These are phyloP conservation scores for Microcos paniculata DNA, from an alignment of 345 rosid genomes.

Conservation along the genomic window DNA sequence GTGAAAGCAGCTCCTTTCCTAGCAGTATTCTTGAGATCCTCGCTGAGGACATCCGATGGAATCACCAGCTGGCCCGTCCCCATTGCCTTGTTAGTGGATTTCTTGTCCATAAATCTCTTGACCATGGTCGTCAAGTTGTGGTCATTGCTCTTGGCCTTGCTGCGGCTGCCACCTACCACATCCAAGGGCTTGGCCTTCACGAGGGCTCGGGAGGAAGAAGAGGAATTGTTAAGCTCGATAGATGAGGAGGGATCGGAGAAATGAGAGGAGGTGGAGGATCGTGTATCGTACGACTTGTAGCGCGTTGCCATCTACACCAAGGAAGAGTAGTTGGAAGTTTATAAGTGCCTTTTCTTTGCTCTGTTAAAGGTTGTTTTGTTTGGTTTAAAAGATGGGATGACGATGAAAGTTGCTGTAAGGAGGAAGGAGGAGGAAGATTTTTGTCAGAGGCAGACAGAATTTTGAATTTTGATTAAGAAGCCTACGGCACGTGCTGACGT, in stretches of 20 bases:
- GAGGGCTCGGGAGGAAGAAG: conserved; percentile 47
- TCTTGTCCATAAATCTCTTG: conserved; percentile 74
- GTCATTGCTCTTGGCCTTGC: conserved; percentile 7
- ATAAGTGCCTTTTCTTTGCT: neutral
- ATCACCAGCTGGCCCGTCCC: conserved; percentile 34
- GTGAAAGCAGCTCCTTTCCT: conserved; percentile 42
- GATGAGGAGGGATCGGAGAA: conserved; percentile 68
- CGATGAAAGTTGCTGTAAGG: too few relatives aligned
- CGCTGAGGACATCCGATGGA: conserved; percentile 60
- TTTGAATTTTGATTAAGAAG: too few relatives aligned
- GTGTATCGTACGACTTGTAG: conserved; percentile 70
- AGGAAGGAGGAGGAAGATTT: too few relatives aligned
- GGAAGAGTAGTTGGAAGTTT: neutral
- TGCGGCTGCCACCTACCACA: conserved; percentile 14
- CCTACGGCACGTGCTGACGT: too few relatives aligned
- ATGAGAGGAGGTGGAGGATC: conserved; percentile 58
- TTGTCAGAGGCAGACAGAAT: too few relatives aligned
- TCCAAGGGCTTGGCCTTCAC: conserved; percentile 54
- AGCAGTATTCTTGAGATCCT: conserved; percentile 66
- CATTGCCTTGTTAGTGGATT: conserved; percentile 33
- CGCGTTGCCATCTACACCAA: conserved; percentile 57
- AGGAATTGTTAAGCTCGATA: conserved; percentile 33
- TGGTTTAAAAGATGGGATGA: neutral
- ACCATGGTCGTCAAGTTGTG: conserved; percentile 56
- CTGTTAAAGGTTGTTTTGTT: neutral